phyloP scores from a whole-genome alignment of 2,329 filamentous ascomycete species.

The Nothophaeocryptopus gaeumannii region DNA sequence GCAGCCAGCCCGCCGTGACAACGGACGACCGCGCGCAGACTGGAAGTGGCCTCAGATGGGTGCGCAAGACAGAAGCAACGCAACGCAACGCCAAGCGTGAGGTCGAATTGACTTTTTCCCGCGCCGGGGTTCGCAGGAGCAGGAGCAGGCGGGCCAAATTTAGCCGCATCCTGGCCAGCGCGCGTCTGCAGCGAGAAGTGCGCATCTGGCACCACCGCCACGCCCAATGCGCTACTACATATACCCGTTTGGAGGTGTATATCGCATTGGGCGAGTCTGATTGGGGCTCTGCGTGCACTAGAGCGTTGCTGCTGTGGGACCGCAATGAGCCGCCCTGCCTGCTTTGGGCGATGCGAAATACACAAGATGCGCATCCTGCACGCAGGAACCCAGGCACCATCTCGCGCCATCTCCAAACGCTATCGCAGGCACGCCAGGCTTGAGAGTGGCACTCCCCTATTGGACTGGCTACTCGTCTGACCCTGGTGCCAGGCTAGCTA shows the following conservation, averaged over 20 bases:
- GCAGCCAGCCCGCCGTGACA: neutral
- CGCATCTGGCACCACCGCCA: too few species aligned
- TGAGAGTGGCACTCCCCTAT: neutral
- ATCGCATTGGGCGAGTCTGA: too few species aligned
- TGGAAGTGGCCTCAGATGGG: too few species aligned
- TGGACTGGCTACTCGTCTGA: conserved; percentile 8
- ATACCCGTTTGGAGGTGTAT: too few species aligned
- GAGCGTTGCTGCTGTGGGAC: neutral
- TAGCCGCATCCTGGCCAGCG: too few species aligned
- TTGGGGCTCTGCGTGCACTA: too few species aligned
- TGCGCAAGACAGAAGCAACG: too few species aligned
- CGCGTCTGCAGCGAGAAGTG: too few species aligned
- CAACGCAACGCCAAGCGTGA: conserved; percentile 1
- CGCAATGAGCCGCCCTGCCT: conserved; percentile 5
- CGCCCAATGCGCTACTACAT: too few species aligned
- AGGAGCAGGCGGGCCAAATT: too few species aligned
- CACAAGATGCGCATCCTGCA: neutral
- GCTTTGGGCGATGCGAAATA: conserved; percentile 5
- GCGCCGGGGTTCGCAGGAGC: too few species aligned
- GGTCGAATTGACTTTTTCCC: neutral
- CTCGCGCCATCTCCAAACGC: conserved; percentile 15
- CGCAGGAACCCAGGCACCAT: neutral
- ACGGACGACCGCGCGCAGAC: neutral
- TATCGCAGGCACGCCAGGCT: conserved; percentile 19
- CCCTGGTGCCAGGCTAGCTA: conserved; percentile 4